Evolutionary conservation across 2,329 filamentous ascomycete species (phyloP).

Genomic region (Monosporascus sp.): DNA sequence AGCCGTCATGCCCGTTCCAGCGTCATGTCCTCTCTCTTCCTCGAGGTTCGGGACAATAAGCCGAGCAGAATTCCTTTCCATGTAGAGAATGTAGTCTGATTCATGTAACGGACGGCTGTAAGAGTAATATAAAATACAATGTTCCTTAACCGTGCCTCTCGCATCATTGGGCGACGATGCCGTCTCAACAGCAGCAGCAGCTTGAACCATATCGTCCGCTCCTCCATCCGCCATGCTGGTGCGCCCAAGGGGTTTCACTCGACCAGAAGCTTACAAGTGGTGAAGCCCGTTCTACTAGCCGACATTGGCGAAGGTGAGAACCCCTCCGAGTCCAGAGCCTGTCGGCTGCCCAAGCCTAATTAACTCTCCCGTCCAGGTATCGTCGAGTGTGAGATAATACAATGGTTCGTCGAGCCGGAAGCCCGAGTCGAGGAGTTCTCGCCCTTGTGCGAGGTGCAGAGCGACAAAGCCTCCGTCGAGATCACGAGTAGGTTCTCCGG

Average conservation of each 20-base stretch:
- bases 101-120: neutral
- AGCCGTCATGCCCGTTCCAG: neutral
- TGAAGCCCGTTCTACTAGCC: slow-evolving; percentile 77
- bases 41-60: neutral
- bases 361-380: slow-evolving; percentile 58
- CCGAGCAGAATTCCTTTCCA: neutral
- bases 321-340: neutral
- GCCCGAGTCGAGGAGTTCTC: slow-evolving; percentile 97
- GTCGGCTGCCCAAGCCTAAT: too few species aligned
- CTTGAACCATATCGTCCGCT: slow-evolving; percentile 29
- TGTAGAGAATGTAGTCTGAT: neutral
- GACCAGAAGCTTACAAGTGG: slow-evolving; percentile 42
- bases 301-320: slow-evolving; percentile 76
- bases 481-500: slow-evolving; percentile 95
- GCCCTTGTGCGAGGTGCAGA: slow-evolving; percentile 95
- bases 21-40: neutral
- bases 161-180: slow-evolving; percentile 46
- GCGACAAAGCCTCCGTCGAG: slow-evolving; percentile 85
- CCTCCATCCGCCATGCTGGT: slow-evolving; percentile 20
- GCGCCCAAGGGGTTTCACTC: slow-evolving; percentile 42
- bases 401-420: slow-evolving; percentile 98
- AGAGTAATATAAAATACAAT: slow-evolving; percentile 30
- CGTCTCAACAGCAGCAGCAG: slow-evolving; percentile 38
- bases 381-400: slow-evolving; percentile 96
- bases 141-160: slow-evolving; percentile 50